A percentile compares a stretch with the other conserved stretches of the same genome.
phyloP scores from a whole-genome alignment of 1,139 yeast species.

The Pichia sp. region DNA sequence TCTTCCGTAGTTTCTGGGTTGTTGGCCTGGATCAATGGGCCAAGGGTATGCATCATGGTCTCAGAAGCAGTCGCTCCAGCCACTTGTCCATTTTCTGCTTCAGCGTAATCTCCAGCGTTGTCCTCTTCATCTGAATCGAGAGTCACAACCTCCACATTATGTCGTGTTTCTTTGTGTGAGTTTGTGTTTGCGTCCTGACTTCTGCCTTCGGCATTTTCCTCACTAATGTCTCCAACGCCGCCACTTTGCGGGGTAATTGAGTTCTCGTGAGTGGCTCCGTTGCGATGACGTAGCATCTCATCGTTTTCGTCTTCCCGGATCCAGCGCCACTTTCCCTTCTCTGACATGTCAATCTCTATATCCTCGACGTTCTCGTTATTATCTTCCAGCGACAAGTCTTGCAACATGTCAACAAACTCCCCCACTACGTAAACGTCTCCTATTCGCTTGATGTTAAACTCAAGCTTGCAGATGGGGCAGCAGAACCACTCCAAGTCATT shows the following conservation, averaged over 20 bases:
- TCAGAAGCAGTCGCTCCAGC: not conserved
- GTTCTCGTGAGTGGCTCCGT: not conserved
- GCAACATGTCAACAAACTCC: slow-evolving; percentile 27
- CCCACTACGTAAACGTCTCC: slow-evolving; percentile 32
- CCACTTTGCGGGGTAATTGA: too few relatives aligned
- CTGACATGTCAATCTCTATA: slow-evolving; percentile 24
- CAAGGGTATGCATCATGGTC: not conserved
- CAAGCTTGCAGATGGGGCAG: slow-evolving; percentile 33
- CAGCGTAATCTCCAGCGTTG: too few relatives aligned
- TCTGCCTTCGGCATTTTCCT: not conserved
- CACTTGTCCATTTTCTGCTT: too few relatives aligned
- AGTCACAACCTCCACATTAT: slow-evolving; percentile 15
- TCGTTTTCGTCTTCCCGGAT: slow-evolving; percentile 16
- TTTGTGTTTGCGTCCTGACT: not conserved
- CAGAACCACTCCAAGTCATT: slow-evolving; percentile 29
- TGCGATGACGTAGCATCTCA: not conserved
- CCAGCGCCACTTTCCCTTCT: slow-evolving; percentile 28
- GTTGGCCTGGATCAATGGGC: not conserved
- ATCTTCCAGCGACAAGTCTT: slow-evolving; percentile 17
- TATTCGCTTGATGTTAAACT: slow-evolving; percentile 28
- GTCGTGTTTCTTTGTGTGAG: not conserved
- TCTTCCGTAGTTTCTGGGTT: slow-evolving; percentile 9
- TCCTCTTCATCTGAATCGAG: slow-evolving; percentile 20
- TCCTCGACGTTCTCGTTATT: slow-evolving; percentile 15
- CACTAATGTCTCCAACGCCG: not conserved